Conservation (phyloP, 2,329 filamentous ascomycete species). For the Penicillium hesseltinei region DNA sequence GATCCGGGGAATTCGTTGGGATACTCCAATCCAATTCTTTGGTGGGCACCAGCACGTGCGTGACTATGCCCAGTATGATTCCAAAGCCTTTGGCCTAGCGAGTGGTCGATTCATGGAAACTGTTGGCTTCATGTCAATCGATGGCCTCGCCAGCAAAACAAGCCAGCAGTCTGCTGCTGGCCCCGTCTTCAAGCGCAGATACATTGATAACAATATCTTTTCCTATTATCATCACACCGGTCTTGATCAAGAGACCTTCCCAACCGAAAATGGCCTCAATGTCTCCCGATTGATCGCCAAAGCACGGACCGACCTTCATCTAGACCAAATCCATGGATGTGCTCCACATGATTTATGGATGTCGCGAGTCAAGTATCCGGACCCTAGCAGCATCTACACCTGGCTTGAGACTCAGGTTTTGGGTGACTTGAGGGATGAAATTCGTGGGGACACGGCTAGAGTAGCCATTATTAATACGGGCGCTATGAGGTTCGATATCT, state of each 20-base stretch:
- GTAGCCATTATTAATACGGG: slow-evolving; percentile 85
- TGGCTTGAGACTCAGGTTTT: slow-evolving; percentile 77
- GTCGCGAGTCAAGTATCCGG: slow-evolving; percentile 71
- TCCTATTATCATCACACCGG: slow-evolving; percentile 80
- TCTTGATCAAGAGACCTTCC: slow-evolving; percentile 69
- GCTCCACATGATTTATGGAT: slow-evolving; percentile 80
- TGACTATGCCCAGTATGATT: slow-evolving; percentile 77
- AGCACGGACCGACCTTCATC: slow-evolving; percentile 66
- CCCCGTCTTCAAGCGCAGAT: slow-evolving; percentile 69
- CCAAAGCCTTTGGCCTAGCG: slow-evolving; percentile 73
- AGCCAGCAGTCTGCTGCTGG: slow-evolving; percentile 30
- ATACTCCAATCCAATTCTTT: slow-evolving; percentile 86
- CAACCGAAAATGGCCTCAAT: slow-evolving; percentile 70
- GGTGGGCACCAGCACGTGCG: slow-evolving; percentile 88
- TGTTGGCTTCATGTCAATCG: slow-evolving; percentile 86
- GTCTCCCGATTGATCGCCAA: slow-evolving; percentile 68
- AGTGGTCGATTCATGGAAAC: slow-evolving; percentile 94
- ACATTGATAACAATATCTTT: slow-evolving; percentile 91
- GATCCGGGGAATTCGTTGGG: slow-evolving; percentile 72
- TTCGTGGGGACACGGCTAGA: slow-evolving; percentile 57
- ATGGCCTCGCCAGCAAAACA: slow-evolving; percentile 55
- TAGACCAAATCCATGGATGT: slow-evolving; percentile 78
- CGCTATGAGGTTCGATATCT: slow-evolving; percentile 91
- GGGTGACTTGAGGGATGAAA: slow-evolving; percentile 61
- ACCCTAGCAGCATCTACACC: slow-evolving; percentile 72